Evolutionary conservation across 2,329 filamentous ascomycete genomes (phyloP).

Genomic region (Microthyrium microscopicum): DNA sequence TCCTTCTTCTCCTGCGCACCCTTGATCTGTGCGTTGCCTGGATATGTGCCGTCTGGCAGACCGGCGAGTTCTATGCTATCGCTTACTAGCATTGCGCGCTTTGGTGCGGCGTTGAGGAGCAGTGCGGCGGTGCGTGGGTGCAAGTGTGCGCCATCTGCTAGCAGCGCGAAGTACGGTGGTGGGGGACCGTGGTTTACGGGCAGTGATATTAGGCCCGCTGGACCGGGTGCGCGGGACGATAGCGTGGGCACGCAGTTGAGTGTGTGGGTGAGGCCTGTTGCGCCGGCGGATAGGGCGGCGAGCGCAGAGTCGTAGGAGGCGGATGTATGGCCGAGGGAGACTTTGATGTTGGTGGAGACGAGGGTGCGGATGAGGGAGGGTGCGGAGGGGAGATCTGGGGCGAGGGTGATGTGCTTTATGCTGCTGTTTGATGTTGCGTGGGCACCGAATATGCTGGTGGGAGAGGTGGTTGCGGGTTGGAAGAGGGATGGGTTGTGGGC

Average conservation of each 20-base stretch:
- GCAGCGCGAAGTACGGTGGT: constrained; percentile 34
- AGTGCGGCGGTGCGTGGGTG: constrained; percentile 33
- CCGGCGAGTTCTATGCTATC: constrained; percentile 39
- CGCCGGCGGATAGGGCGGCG: constrained; percentile 29
- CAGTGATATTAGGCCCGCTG: constrained; percentile 27
- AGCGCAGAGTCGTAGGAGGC: constrained; percentile 31
- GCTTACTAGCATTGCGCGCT: constrained; percentile 34
- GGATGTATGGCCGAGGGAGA: constrained; percentile 35
- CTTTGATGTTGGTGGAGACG: constrained; percentile 17
- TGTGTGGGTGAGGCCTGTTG: constrained; percentile 35
- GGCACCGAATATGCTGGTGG: constrained; percentile 28
- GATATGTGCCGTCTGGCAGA: constrained; percentile 33
- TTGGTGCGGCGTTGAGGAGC: constrained; percentile 29
- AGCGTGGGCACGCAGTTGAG: constrained; percentile 38
- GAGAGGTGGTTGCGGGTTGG: constrained; percentile 18
- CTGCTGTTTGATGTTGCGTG: constrained; percentile 18
- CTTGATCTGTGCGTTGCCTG: constrained; percentile 35
- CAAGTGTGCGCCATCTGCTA: constrained; percentile 37
- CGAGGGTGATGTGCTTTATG: constrained; percentile 35
- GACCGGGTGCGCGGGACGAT: constrained; percentile 33
- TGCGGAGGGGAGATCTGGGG: constrained; percentile 32
- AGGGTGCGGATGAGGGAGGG: constrained; percentile 26
- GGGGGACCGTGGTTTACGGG: constrained; percentile 10
- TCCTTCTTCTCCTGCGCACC: constrained; percentile 32
- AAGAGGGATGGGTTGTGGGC: constrained; percentile 33